These are phyloP conservation scores for Globisporangium middletonii DNA, from an alignment of 352 stramenopile genomes.

Conservation along the genomic window DNA sequence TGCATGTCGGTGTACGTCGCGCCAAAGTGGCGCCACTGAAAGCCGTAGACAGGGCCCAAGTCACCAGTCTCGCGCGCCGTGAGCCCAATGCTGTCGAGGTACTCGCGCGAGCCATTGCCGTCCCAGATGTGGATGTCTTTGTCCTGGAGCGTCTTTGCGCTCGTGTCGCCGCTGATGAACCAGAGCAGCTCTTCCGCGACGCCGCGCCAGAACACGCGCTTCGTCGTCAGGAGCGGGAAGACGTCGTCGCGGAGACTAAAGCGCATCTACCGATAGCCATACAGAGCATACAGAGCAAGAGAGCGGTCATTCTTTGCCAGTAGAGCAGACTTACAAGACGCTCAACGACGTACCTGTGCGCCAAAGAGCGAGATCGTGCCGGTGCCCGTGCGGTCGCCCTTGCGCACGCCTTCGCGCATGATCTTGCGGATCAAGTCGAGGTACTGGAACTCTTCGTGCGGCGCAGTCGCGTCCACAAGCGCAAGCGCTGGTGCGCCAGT, in stretches of 20 bases:
- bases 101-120: conserved; percentile 97
- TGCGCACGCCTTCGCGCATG: conserved; percentile 88
- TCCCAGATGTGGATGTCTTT: conserved; percentile 99
- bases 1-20: conserved; percentile 98
- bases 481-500: conserved; percentile 8
- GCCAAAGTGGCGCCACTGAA: conserved; percentile 99
- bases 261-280: conserved; percentile 48
- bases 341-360: conserved; percentile 77
- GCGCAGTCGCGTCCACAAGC: conserved; percentile 7
- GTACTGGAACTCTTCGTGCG: conserved; percentile 70
- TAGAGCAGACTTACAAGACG: too few species aligned
- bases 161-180: conserved; percentile 98
- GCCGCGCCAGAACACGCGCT: conserved; percentile 98
- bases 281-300: too few species aligned
- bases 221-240: conserved; percentile 99
- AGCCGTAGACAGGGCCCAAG: conserved; percentile 95
- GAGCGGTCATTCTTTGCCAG: too few species aligned
- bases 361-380: conserved; percentile 99
- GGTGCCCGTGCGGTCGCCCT: conserved; percentile 97
- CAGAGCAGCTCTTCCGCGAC: conserved; percentile 99
- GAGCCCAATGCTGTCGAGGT: conserved; percentile 90
- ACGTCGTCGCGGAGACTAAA: conserved; percentile 93
- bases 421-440: conserved; percentile 96
- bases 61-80: conserved; percentile 95
- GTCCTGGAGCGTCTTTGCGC: conserved; percentile 93